These are phyloP conservation scores for Nectriaceae sp. DNA, from an alignment of 2,329 filamentous ascomycete species.

Conservation along the genomic window DNA sequence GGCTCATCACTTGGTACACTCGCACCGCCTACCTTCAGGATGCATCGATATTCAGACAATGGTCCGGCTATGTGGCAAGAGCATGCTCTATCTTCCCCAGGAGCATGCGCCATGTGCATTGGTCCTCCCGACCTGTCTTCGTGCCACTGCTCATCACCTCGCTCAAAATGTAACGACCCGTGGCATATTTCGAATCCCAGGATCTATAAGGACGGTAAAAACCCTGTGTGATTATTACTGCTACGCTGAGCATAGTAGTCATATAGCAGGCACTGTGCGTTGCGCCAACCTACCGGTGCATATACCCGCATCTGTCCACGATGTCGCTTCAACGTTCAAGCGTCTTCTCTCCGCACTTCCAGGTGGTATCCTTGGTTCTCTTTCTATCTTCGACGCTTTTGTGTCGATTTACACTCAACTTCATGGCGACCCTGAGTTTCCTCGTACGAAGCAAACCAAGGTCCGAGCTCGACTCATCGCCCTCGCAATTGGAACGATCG, in stretches of 20 bases:
- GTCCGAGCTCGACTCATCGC: constrained; percentile 67
- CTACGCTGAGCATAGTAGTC: constrained; percentile 45
- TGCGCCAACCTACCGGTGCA: constrained; percentile 61
- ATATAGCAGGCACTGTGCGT: constrained; percentile 59
- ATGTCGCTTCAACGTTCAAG: constrained; percentile 70
- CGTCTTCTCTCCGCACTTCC: constrained; percentile 63
- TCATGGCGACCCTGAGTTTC: constrained; percentile 51
- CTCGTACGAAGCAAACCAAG: constrained; percentile 55
- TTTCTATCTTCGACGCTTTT: constrained; percentile 62
- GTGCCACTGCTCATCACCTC: constrained; percentile 66
- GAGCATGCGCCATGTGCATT: constrained; percentile 60
- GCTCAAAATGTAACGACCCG: constrained; percentile 56
- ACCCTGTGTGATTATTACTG: constrained; percentile 67
- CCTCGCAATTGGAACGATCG: constrained; percentile 60
- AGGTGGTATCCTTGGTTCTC: constrained; percentile 65
- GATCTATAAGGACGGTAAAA: constrained; percentile 57
- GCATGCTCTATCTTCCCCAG: constrained; percentile 59
- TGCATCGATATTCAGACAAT: constrained; percentile 58
- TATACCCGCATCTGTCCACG: constrained; percentile 61
- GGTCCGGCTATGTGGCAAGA: constrained; percentile 64
- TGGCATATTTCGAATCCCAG: constrained; percentile 65
- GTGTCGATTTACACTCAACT: constrained; percentile 62
- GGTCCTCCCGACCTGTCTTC: constrained; percentile 64
- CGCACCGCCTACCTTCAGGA: constrained; percentile 46
- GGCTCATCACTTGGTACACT: constrained; percentile 46